phyloP scores from a whole-genome alignment of 202 grass and related monocot genomes.

The Setaria viridis region DNA sequence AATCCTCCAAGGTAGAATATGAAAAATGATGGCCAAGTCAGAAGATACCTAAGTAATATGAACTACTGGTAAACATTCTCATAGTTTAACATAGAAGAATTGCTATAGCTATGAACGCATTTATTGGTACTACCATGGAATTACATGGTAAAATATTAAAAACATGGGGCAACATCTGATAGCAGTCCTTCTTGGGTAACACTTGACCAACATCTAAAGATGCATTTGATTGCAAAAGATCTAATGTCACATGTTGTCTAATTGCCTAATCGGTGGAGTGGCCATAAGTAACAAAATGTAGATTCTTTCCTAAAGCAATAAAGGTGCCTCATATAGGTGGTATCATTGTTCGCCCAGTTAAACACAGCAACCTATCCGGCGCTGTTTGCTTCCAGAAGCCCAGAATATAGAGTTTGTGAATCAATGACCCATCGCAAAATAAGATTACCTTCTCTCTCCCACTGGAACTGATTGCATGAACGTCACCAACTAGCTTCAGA shows the following conservation, averaged over 20 bases:
- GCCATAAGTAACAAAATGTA: neutral
- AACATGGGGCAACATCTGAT: neutral
- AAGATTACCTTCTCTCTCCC: conserved; percentile 96
- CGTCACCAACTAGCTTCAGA: conserved; percentile 98
- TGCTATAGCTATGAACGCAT: neutral
- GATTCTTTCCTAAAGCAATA: neutral
- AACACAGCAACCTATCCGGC: neutral
- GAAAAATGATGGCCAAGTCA: neutral
- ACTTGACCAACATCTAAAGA: conserved; percentile 10
- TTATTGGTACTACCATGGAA: neutral
- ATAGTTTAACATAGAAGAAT: neutral
- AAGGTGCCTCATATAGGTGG: neutral
- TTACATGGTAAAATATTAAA: neutral
- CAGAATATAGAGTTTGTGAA: conserved; percentile 2
- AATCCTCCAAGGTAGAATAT: neutral
- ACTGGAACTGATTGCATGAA: conserved; percentile 86
- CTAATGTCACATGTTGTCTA: neutral
- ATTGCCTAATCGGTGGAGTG: neutral
- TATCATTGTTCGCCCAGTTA: neutral
- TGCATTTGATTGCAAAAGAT: neutral
- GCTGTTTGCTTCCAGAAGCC: neutral
- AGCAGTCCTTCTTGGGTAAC: conserved; percentile 1
- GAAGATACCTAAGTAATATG: neutral
- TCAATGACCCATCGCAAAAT: neutral
- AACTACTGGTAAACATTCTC: neutral